These are phyloP conservation scores for Termitomyces sp. DNA, from an alignment of 768 basidiomycete genomes.

Conservation along the genomic window DNA sequence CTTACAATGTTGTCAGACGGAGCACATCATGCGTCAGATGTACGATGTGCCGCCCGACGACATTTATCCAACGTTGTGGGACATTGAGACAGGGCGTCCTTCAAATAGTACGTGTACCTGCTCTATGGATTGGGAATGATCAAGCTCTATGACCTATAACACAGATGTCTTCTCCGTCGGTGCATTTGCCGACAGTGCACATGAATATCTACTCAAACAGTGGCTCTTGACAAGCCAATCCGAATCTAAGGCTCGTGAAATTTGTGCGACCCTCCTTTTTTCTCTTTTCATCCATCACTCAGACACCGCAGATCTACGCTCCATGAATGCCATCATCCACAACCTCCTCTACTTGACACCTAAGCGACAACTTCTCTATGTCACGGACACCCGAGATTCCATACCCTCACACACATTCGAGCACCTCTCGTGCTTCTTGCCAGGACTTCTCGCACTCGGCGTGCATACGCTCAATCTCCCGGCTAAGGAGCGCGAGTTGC, in stretches of 20 bases:
- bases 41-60: constrained; percentile 41
- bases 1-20: constrained; percentile 29
- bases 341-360: constrained; percentile 51
- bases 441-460: constrained; percentile 57
- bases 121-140: background rate
- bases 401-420: constrained; percentile 41
- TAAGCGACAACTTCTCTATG: constrained; percentile 48
- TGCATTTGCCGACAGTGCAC: constrained; percentile 56
- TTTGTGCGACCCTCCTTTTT: constrained; percentile 45
- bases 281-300: constrained; percentile 23
- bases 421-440: constrained; percentile 62
- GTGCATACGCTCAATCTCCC: constrained; percentile 35
- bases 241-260: constrained; percentile 45
- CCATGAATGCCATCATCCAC: constrained; percentile 42
- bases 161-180: constrained; percentile 45
- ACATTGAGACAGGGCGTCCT: constrained; percentile 36
- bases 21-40: constrained; percentile 42
- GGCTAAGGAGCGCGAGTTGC: constrained; percentile 32
- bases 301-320: constrained; percentile 32
- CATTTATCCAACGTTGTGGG: constrained; percentile 54
- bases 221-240: constrained; percentile 52
- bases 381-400: constrained; percentile 36
- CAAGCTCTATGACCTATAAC: background rate
- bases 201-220: constrained; percentile 68
- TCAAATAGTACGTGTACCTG: constrained; percentile 30